Conservation (phyloP, 768 basidiomycete species). For the Jaapia argillacea region DNA sequence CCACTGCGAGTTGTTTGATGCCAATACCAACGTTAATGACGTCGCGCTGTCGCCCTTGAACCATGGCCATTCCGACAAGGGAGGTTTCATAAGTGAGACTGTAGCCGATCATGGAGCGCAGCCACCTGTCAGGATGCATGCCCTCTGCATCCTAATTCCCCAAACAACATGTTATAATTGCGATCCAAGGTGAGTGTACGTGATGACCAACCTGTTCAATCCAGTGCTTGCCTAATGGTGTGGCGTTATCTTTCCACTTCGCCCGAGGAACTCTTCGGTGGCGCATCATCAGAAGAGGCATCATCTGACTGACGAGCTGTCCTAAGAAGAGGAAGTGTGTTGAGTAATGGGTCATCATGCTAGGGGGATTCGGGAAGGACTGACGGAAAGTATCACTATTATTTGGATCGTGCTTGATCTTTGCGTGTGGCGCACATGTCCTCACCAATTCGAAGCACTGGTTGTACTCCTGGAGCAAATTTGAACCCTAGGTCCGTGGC, state of each 20-base stretch:
- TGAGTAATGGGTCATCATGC: constrained; percentile 6
- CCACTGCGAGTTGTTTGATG: constrained; percentile 55
- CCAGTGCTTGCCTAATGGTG: constrained; percentile 64
- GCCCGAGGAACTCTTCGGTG: constrained; percentile 69
- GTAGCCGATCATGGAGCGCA: constrained; percentile 73
- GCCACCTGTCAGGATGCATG: constrained; percentile 52
- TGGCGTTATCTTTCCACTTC: constrained; percentile 61
- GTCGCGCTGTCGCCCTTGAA: constrained; percentile 63
- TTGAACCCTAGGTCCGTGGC: constrained; percentile 5
- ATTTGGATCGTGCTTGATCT: constrained; percentile 41
- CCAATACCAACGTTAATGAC: constrained; percentile 81
- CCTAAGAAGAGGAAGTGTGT: no score
- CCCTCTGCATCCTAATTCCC: constrained; percentile 38
- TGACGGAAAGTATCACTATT: constrained; percentile 60
- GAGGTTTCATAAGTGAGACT: constrained; percentile 61
- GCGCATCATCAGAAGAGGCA: constrained; percentile 80
- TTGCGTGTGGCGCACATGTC: constrained; percentile 49
- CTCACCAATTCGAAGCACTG: constrained; percentile 50
- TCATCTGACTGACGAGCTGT: constrained; percentile 59
- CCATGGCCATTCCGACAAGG: constrained; percentile 78
- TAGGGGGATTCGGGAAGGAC: constrained; percentile 16
- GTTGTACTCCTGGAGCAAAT: constrained; percentile 55
- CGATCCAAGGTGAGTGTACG: constrained; percentile 3
- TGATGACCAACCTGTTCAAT: constrained; percentile 58
- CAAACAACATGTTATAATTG: background rate